Evolutionary conservation across 2,329 filamentous ascomycete species (phyloP).

Genomic region (Chaetomiaceae sp.): DNA sequence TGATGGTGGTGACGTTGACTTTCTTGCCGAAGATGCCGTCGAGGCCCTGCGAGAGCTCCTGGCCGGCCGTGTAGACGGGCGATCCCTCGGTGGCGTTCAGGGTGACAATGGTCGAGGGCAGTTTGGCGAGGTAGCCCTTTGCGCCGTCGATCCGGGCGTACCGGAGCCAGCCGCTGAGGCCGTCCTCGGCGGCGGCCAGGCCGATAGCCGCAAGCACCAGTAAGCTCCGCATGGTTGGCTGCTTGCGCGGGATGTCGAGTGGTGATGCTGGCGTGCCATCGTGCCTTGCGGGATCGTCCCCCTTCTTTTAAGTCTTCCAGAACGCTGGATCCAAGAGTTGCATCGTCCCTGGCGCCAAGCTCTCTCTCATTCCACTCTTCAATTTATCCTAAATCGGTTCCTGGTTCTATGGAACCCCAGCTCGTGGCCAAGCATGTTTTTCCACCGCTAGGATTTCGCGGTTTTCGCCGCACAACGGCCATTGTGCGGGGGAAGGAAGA

Average conservation of each 20-base stretch:
- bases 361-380: neutral
- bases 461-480: conserved; percentile 1
- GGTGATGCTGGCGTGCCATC: neutral
- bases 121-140: conserved; percentile 18
- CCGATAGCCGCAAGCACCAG: conserved; percentile 23
- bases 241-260: neutral
- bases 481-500: conserved; percentile 4
- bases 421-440: conserved; percentile 1
- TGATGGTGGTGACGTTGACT: conserved; percentile 25
- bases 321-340: neutral
- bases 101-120: conserved; percentile 25
- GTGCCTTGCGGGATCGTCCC: neutral
- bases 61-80: conserved; percentile 56
- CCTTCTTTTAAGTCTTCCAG: neutral
- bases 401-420: neutral
- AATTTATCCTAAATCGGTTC: conserved; percentile 16
- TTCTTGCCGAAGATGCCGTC: conserved; percentile 51
- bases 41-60: conserved; percentile 56
- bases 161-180: conserved; percentile 59
- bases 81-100: conserved; percentile 48
- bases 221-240: conserved; percentile 13
- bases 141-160: conserved; percentile 49
- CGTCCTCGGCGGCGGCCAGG: conserved; percentile 52
- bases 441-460: conserved; percentile 1
- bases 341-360: conserved; percentile 11